These are phyloP conservation scores for Helotiales sp. DNA, from an alignment of 2,329 filamentous ascomycete genomes.

Conservation along the genomic window DNA sequence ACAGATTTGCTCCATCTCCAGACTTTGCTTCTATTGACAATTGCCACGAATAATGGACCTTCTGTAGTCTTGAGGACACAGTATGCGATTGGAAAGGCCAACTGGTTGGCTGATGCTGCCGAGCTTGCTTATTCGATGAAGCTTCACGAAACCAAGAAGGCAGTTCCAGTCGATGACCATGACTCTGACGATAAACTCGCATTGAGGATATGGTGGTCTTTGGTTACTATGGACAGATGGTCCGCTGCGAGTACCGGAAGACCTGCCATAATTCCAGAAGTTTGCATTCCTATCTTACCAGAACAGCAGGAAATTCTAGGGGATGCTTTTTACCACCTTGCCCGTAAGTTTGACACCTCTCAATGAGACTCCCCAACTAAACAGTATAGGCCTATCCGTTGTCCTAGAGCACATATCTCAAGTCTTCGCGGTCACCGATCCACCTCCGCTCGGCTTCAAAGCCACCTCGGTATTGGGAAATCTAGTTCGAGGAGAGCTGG, in stretches of 20 bases:
- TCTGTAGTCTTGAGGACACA: slow-evolving; percentile 44
- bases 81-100: slow-evolving; percentile 44
- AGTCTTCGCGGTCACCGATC: slow-evolving; percentile 43
- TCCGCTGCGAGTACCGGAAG: slow-evolving; percentile 67
- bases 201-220: slow-evolving; percentile 69
- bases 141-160: slow-evolving; percentile 49
- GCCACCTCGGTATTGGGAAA: slow-evolving; percentile 46
- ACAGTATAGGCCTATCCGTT: slow-evolving; percentile 52
- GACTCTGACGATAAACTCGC: slow-evolving; percentile 63
- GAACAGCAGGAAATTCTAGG: slow-evolving; percentile 62
- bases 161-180: slow-evolving; percentile 43
- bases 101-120: slow-evolving; percentile 64
- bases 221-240: slow-evolving; percentile 73
- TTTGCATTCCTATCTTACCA: slow-evolving; percentile 57
- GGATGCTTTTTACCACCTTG: slow-evolving; percentile 62
- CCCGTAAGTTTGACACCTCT: slow-evolving; percentile 53
- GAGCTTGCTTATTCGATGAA: slow-evolving; percentile 65
- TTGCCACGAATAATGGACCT: slow-evolving; percentile 60
- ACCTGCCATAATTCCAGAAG: slow-evolving; percentile 62
- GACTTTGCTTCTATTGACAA: slow-evolving; percentile 63
- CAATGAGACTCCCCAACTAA: background rate
- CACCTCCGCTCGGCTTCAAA: slow-evolving; percentile 43
- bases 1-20: slow-evolving; percentile 61
- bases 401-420: slow-evolving; percentile 56
- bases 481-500: slow-evolving; percentile 57